Base-by-base conservation (phyloP, 345 rosid genomes). In the Syzygium jambos region DNA sequence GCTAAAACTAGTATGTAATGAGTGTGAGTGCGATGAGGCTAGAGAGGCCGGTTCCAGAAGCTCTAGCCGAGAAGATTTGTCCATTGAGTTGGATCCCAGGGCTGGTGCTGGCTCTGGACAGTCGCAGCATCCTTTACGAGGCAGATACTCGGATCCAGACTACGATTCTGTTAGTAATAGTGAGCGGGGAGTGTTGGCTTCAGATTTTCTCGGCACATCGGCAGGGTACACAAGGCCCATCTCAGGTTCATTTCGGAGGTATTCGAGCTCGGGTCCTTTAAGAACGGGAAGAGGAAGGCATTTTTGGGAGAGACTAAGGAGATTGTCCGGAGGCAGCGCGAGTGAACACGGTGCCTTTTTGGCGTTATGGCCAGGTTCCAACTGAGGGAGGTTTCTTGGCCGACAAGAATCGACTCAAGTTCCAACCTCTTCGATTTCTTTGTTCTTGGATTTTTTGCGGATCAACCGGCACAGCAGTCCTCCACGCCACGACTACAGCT, bases 1-100 rank as follows among this genome's bases (percentile, higher is more conserved):
- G 80, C 91, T 98, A 88, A 98, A 98, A 90, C 92, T 98, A 41
- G 98, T 98, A 5, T 92, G 95, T 86, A 94, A 95, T 27, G 99
- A 97, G 90, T 96, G 98, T 43, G 94, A 98, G 90, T 52, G 85
- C 4, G 94, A 96, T n/a, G 98, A 94, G 91, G 95, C 96, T 6
- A 95, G 90, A 86, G 98, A 95, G 86, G 91, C 92, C 13, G 92
- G 92, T 49, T 95, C 97, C 34, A 88, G 90, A 84, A 92, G 93
- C 86, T 93, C 92, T 14, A 91, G 94, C 89, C 90, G 61, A 12
- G 98, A 91, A 51, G 93, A 88, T 87, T 49, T 90, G 43, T 92
- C 94, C 46, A 87, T 92, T 59, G 96, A 93, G 89, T 84, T 92
- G 89, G 93, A 91, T 61, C 90, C 88, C 53, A 93, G 46, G 77